These are phyloP conservation scores for Gnomoniopsis sp. DNA, from an alignment of 2,329 filamentous ascomycete species.

Conservation along the genomic window DNA sequence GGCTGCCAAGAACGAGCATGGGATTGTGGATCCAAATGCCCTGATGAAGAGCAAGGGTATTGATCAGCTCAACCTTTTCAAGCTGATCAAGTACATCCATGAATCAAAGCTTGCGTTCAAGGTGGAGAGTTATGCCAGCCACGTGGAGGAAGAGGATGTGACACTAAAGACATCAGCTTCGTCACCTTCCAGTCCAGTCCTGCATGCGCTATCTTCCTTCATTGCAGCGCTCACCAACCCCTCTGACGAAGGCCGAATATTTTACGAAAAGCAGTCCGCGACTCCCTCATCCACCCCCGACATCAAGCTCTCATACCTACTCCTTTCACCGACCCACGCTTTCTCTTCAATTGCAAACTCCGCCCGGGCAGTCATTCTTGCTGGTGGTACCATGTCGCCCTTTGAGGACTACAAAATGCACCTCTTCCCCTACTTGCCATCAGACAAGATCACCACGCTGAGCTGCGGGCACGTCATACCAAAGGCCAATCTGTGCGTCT, in stretches of 20 bases:
- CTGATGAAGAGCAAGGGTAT: constrained; percentile 81
- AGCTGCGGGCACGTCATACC: constrained; percentile 97
- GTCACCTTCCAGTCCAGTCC: constrained; percentile 52
- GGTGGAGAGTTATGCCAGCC: constrained; percentile 80
- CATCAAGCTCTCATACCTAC: constrained; percentile 73
- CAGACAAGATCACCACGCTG: constrained; percentile 67
- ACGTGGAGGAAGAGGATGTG: constrained; percentile 47
- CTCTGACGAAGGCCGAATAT: constrained; percentile 65
- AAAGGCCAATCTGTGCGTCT: constrained; percentile 72
- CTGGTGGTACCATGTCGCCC: constrained; percentile 96
- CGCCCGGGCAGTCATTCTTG: constrained; percentile 82
- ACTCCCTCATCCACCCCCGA: constrained; percentile 30
- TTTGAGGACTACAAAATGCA: constrained; percentile 87
- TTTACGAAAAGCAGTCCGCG: constrained; percentile 48
- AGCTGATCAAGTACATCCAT: constrained; percentile 81
- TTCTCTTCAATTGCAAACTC: constrained; percentile 84
- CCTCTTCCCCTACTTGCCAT: constrained; percentile 72
- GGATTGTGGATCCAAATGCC: constrained; percentile 65
- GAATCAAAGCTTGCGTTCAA: constrained; percentile 92
- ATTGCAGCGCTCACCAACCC: constrained; percentile 83
- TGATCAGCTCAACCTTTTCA: constrained; percentile 93
- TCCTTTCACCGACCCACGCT: constrained; percentile 87
- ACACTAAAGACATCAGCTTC: constrained; percentile 47
- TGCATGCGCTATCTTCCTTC: constrained; percentile 58
- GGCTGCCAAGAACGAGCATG: constrained; percentile 52